Base-by-base conservation (phyloP, 139 green algal species). In the Chlamydomonas applanata region DNA sequence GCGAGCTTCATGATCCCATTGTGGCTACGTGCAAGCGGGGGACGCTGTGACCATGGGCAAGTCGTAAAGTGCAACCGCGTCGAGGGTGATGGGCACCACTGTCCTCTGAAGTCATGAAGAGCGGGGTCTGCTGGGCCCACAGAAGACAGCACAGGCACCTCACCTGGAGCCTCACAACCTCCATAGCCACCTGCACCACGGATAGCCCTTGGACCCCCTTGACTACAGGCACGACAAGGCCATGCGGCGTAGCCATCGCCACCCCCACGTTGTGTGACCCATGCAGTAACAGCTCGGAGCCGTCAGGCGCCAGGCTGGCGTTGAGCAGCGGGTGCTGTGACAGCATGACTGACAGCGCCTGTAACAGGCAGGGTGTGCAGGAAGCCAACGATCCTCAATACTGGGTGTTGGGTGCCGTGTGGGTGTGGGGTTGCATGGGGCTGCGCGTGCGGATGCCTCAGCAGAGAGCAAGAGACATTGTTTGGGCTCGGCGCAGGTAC, bases 171-270 rank as follows among this genome's bases (percentile, higher is more conserved):
- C 67, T 4, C 2, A 36, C 63, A 40, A 98, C 74, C 81, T 97
- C 90, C 0, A 32, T 52, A 0, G 89, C 89, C 49, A 97, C 85
- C 46, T 87, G 52, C 3, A 57, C 36, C 1, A 97, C 77, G 33
- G 54, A 88, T 73, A 84, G 82, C 22, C 59, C 11, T 74, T 93
- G 78, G 16, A 88, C 82, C 75, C 84, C 44, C 71, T 93, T 94
- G 49, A 97, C 88, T 60, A 90, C 93, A 45, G 93, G 93, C 44
- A 98, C 93, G 36, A 91, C 92, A 29, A 98, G 89, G 19, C 94
- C 94, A 17, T 73, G 33, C 3, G 85, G 81, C 3, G 93, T 97
- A 25, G 88, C 90, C 88, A 98, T 95, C 3, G 94, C 94, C 4
- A 98, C 82, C 3, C 94, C 94, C 3, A 98, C 83, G 83, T 98